Percentiles rank a stretch among this genome's conserved stretches.
These are phyloP conservation scores for Fomitopsis pulvina DNA, from an alignment of 768 basidiomycete genomes.

Conservation along the genomic window DNA sequence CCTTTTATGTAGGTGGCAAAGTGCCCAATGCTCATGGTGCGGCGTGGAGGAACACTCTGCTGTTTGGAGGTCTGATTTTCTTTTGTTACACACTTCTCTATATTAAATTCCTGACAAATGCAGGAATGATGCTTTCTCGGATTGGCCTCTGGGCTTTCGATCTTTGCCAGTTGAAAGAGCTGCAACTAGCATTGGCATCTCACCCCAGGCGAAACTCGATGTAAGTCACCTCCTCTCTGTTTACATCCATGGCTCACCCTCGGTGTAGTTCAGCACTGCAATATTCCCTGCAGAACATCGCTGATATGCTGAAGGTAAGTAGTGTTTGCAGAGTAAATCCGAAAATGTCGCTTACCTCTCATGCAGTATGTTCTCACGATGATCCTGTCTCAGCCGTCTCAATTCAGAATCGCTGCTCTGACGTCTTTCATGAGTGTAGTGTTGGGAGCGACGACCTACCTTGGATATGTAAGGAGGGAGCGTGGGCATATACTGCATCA, in stretches of 20 bases:
- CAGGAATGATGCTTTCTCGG: conserved; percentile 40
- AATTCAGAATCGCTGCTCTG: conserved; percentile 29
- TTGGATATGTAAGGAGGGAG: conserved; percentile 25
- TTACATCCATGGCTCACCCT: conserved; percentile 11
- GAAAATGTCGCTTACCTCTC: not conserved
- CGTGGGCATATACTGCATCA: conserved; percentile 27
- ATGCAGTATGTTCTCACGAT: conserved; percentile 29
- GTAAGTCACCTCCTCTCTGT: conserved; percentile 23
- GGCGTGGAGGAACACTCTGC: conserved; percentile 30
- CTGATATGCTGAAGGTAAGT: conserved; percentile 19
- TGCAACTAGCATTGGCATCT: conserved; percentile 36
- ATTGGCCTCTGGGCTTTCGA: conserved; percentile 51
- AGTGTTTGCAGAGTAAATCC: not conserved
- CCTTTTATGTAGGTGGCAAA: conserved; percentile 29
- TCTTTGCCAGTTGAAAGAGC: conserved; percentile 40
- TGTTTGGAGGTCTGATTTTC: conserved; percentile 33
- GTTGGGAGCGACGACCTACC: conserved; percentile 23
- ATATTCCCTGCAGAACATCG: conserved; percentile 28
- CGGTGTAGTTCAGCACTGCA: conserved; percentile 25
- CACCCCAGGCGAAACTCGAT: conserved; percentile 41
- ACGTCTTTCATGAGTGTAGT: conserved; percentile 27
- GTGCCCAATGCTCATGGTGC: conserved; percentile 14
- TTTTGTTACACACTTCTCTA: not conserved
- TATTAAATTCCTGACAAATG: not conserved
- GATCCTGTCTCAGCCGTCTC: conserved; percentile 25